Percentiles rank a stretch among this genome's conserved stretches.
Evolutionary conservation across 208 protist species (phyloP).

Genomic region (Borovskyia barvae): DNA sequence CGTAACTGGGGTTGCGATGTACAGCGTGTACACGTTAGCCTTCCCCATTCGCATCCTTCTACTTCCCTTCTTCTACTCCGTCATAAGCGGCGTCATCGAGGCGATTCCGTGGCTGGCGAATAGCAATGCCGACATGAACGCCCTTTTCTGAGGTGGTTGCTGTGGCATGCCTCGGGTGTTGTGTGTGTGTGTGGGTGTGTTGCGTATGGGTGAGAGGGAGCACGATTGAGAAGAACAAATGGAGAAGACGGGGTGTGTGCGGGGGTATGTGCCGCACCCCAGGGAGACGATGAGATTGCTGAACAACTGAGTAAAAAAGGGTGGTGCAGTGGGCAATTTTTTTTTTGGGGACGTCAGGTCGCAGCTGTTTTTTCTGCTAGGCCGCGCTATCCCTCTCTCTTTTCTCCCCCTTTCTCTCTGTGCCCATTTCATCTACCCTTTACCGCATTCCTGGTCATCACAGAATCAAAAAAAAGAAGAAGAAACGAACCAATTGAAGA

Average conservation of each 20-base stretch:
- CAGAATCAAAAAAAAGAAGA: background rate
- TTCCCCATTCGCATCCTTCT: slow-evolving; percentile 82
- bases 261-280: no score
- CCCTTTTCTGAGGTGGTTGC: background rate
- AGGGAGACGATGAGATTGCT: no score
- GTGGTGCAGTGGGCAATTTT: background rate
- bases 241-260: no score
- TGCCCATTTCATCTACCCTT: background rate
- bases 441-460: background rate
- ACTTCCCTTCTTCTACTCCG: slow-evolving; percentile 65
- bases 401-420: background rate
- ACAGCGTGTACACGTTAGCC: slow-evolving; percentile 67
- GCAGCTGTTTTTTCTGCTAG: background rate
- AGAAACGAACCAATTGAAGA: background rate
- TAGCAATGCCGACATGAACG: slow-evolving; percentile 22
- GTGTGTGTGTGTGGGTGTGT: no score
- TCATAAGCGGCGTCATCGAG: slow-evolving; percentile 59
- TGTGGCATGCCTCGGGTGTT: background rate
- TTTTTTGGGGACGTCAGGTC: no score
- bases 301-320: no score
- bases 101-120: slow-evolving; percentile 75
- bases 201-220: no score
- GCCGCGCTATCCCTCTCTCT: background rate
- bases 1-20: slow-evolving; percentile 44
- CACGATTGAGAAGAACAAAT: no score